phyloP scores from a whole-genome alignment of 768 basidiomycete species.

The Goffeauzyma gilvescens region DNA sequence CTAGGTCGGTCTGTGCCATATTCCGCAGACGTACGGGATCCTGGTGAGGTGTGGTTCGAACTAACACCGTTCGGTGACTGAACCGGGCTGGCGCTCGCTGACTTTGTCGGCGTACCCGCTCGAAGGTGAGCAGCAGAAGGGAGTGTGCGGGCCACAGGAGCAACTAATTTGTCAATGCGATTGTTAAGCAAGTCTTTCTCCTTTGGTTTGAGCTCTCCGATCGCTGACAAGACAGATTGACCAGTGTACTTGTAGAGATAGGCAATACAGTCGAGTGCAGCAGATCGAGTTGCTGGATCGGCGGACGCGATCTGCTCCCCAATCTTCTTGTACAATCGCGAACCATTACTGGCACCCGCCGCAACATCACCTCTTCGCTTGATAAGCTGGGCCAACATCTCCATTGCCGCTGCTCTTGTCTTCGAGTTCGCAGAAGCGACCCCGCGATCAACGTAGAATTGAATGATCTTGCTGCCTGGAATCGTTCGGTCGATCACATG shows the following conservation, averaged over 20 bases:
- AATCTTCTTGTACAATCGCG: constrained; percentile 16
- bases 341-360: not conserved
- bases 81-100: no score
- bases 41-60: no score
- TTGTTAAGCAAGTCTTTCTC: constrained; percentile 11
- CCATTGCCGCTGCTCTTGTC: constrained; percentile 67
- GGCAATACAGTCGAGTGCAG: constrained; percentile 24
- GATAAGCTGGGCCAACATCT: constrained; percentile 57
- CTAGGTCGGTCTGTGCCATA: no score
- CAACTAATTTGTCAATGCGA: constrained; percentile 8
- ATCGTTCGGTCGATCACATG: constrained; percentile 73
- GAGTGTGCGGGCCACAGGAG: no score
- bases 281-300: constrained; percentile 27
- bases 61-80: no score
- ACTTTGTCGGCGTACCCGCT: no score
- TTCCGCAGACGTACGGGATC: no score
- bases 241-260: constrained; percentile 26
- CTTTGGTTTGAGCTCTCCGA: constrained; percentile 6
- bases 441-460: constrained; percentile 69
- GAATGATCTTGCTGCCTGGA: constrained; percentile 79
- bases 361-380: constrained; percentile 48
- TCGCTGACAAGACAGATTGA: constrained; percentile 10
- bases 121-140: no score
- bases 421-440: constrained; percentile 77
- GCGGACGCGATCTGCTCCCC: constrained; percentile 14